Evolutionary conservation across 495 filamentous ascomycete genomes (phyloP), one percentile per base, ranked within the genome.

Genomic region (Penicillium riverlandense): DNA sequence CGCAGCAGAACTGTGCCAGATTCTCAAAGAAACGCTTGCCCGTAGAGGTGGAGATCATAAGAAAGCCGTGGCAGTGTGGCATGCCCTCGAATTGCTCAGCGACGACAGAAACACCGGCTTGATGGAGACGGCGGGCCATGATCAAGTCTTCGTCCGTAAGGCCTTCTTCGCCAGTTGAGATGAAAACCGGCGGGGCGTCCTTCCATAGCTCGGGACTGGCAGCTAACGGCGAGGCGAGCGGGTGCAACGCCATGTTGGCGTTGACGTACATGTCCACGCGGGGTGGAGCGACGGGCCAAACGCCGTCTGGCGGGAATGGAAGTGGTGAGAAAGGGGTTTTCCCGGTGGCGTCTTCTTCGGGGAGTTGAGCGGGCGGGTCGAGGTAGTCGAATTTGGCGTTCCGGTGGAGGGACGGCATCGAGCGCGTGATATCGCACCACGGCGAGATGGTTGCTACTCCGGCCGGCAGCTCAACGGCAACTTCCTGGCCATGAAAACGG

Each of bases 81-180:
- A 95, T 94, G 1, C 81, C 84, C 61, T 91, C 86, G 52, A 80
- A 95, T 61, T 88, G 75, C 54, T 90, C 80, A 33, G 80, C 84
- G 29, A 78, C 65, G 6, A 95, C 78, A 1, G 60, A 50, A 1
- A 85, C 85, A 10, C 83, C 83, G 11, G 82, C 79, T 7, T 56
- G 51, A 28, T 75, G 69, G 2, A 87, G 67, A 30, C 74, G 71
- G 7, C 73, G 63, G 10, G 84, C 85, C 6, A 86, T 44, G 32
- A 80, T 74, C 35, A 74, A 67, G 41, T 70, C 77, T 54, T 92
- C 87, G 59, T 96, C 89, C 1, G 79, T 63, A 22, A 96, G 72
- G 45, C 78, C 74, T 66, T 97, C 91, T 62, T 90, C 78, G 0
- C 91, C 91, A n/a, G 78, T 75, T 15, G 69, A 73, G 27, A 95